A percentile compares a stretch with the other conserved stretches of the same genome.
These are phyloP conservation scores for Cladosporium sp. DNA, from an alignment of 2,329 filamentous ascomycete species.

Conservation along the genomic window DNA sequence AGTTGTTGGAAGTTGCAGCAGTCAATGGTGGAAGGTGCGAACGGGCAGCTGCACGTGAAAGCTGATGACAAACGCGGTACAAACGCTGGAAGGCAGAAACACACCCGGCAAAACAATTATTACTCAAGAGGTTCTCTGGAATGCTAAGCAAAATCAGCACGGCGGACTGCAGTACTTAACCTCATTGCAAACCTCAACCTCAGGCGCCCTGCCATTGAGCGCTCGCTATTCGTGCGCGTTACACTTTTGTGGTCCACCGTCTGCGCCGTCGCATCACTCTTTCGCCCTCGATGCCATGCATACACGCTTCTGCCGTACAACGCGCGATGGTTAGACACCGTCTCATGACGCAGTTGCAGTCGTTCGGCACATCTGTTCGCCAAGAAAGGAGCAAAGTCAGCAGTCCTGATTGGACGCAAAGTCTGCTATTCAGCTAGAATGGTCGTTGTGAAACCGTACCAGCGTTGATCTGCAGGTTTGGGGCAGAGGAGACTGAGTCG, in stretches of 20 bases:
- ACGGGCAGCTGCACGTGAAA: not conserved
- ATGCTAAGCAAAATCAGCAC: not conserved
- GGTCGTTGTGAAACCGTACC: slow-evolving; percentile 6
- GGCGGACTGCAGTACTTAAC: not conserved
- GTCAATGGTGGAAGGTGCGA: slow-evolving; percentile 7
- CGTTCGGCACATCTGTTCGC: not conserved
- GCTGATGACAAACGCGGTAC: not conserved
- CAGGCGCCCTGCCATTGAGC: not conserved
- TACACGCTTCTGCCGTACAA: not conserved
- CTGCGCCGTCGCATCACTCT: slow-evolving; percentile 8
- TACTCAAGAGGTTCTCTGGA: not conserved
- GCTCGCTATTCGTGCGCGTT: not conserved
- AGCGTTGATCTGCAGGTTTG: slow-evolving; percentile 9
- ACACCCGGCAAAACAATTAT: not conserved
- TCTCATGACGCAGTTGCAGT: not conserved
- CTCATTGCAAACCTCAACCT: not conserved
- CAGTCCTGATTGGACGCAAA: not conserved
- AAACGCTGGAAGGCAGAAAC: not conserved
- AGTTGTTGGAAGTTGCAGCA: not conserved
- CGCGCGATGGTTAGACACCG: slow-evolving; percentile 8
- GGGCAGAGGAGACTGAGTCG: slow-evolving; percentile 4
- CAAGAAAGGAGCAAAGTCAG: slow-evolving; percentile 8
- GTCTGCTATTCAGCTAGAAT: slow-evolving; percentile 1
- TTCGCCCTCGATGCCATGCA: slow-evolving; percentile 3
- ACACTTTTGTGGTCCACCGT: slow-evolving; percentile 8